Base-by-base conservation (phyloP, 192 early-diverging fungal genomes). In the Geranomyces michiganensis region DNA sequence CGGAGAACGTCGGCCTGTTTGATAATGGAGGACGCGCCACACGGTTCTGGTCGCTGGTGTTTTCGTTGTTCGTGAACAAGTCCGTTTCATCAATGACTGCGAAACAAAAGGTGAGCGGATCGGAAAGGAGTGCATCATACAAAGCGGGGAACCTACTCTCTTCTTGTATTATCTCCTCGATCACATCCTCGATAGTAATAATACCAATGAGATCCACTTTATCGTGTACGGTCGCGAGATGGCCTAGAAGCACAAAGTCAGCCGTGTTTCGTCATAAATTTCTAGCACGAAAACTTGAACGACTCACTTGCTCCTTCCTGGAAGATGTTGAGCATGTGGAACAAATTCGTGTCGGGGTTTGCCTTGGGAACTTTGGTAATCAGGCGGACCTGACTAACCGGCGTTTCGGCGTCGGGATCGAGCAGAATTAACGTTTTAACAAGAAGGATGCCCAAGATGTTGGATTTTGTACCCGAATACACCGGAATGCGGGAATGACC, bases 401-500 rank as follows among this genome's bases (percentile, higher is more conserved):
- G 80, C 0, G 56, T 65, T 10, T 65, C 72, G 15, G 79, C 77
- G 9, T 82, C 75, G 17, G 83, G 83, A 62, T 85, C 81, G 32
- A 73, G 49, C n/a, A 75, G 30, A 22, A 80, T 66, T 27, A 82
- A 29, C 33, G 72, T 67, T 53, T 79, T 82, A 46, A 82, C 75
- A 15, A 82, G 55, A 21, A 78, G 12, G 32, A 82, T 72, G 48
- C 80, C 79, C 46, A 81, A 65, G 21, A 78, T 72, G 15, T 75
- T 53, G 56, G 71, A 70, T 14, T 31, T 24, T 21, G 22, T 5
- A 21, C 30, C 49, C 49, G 45, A 24, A 67, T 51, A 78, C 14
- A 85, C 70, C 6, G 83, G 83, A 19, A 85, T 65, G n/a, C 83
- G 66, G n/a, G 80, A 82, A 53, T 85, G 83, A 22, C 83, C 83